Evolutionary conservation across 2,329 filamentous ascomycete genomes (phyloP).

Genomic region (Boeremia exigua): DNA sequence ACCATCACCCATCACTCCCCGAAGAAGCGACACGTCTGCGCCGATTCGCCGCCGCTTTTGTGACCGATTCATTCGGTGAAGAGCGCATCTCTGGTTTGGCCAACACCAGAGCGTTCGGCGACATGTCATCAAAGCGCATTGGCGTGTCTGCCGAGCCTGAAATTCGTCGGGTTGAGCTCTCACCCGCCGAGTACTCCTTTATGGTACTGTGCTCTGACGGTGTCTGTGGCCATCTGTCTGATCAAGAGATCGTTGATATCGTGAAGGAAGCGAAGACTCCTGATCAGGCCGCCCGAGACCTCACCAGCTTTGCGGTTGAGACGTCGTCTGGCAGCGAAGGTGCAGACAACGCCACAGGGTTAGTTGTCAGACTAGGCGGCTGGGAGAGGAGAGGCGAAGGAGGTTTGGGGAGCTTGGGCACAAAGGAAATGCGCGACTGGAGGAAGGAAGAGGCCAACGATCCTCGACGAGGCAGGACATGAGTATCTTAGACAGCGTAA

Average conservation of each 20-base stretch:
- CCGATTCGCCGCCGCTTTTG: conserved; percentile 83
- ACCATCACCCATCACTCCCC: conserved; percentile 91
- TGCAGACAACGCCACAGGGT: conserved; percentile 68
- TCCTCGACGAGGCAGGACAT: conserved; percentile 73
- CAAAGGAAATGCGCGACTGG: conserved; percentile 88
- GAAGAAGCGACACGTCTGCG: conserved; percentile 82
- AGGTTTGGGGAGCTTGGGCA: conserved; percentile 85
- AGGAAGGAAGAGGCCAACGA: conserved; percentile 80
- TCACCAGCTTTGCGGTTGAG: conserved; percentile 89
- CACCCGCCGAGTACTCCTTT: conserved; percentile 86
- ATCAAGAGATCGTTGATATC: conserved; percentile 96
- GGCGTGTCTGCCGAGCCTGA: conserved; percentile 95
- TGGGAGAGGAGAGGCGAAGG: conserved; percentile 79
- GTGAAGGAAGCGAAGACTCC: conserved; percentile 93
- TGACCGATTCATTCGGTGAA: conserved; percentile 96
- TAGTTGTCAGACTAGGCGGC: conserved; percentile 68
- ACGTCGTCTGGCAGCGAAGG: conserved; percentile 61
- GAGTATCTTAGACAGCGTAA: neutral
- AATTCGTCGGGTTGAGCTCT: conserved; percentile 77
- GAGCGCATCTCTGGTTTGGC: conserved; percentile 92
- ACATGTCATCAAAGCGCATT: conserved; percentile 88
- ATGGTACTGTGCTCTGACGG: conserved; percentile 89
- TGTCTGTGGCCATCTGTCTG: conserved; percentile 80
- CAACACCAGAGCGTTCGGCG: conserved; percentile 92
- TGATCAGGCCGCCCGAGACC: conserved; percentile 77